These are phyloP conservation scores for Metschnikowia baotianmanensis DNA, from an alignment of 805 yeast genomes.

Conservation along the genomic window DNA sequence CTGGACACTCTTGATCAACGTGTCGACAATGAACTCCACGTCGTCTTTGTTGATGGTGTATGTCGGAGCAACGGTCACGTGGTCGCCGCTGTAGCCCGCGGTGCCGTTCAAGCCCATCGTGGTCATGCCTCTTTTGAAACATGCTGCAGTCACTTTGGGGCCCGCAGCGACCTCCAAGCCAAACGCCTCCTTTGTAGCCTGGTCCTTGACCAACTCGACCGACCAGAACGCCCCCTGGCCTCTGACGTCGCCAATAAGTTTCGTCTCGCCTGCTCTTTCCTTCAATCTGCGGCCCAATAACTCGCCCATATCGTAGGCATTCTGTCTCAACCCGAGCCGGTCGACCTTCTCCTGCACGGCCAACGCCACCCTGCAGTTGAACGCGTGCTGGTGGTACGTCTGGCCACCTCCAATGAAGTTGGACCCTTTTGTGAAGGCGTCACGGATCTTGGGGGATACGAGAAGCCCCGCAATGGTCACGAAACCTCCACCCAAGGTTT, in stretches of 20 bases:
- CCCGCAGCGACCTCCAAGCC: conserved; percentile 36
- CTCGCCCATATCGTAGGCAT: conserved; percentile 15
- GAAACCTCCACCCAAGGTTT: conserved; percentile 18
- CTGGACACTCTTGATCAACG: conserved; percentile 38
- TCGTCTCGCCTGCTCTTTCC: conserved; percentile 9
- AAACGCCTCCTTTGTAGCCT: conserved; percentile 49
- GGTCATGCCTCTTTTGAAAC: conserved; percentile 45
- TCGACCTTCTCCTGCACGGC: conserved; percentile 19
- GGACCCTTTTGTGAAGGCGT: conserved; percentile 14
- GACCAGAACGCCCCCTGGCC: conserved; percentile 64
- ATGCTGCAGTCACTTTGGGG: conserved; percentile 30
- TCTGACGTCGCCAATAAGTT: conserved; percentile 54
- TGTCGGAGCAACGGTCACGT: conserved; percentile 48
- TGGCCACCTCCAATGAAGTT: conserved; percentile 17
- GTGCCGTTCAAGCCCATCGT: conserved; percentile 49
- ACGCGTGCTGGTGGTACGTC: conserved; percentile 19
- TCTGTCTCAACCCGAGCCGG: conserved; percentile 15
- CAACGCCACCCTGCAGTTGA: conserved; percentile 18
- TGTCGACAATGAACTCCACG: conserved; percentile 39
- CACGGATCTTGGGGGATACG: conserved; percentile 17
- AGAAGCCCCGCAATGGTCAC: conserved; percentile 19
- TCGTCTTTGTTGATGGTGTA: conserved; percentile 43
- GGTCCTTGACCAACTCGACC: conserved; percentile 55
- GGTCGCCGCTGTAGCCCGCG: conserved; percentile 43
- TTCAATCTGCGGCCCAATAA: conserved; percentile 9